A percentile compares a stretch with the other conserved stretches of the same genome.
Evolutionary conservation across 805 yeast species (phyloP).

Genomic region (Cyberlindnera sargentensis): DNA sequence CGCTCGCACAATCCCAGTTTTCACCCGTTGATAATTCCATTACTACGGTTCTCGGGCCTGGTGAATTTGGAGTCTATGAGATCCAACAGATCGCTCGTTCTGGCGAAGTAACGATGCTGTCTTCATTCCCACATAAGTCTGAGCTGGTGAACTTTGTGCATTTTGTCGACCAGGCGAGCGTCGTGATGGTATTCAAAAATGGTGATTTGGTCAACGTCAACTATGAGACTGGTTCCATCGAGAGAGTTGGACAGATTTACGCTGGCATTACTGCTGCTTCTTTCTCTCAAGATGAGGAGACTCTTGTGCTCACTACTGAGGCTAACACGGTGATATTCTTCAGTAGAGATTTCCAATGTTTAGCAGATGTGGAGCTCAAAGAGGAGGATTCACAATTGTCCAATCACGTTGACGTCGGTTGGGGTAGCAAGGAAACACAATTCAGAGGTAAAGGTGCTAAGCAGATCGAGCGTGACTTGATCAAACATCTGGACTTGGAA

Average conservation of each 20-base stretch:
- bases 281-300: constrained; percentile 94
- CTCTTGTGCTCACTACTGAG: constrained; percentile 59
- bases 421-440: constrained; percentile 98
- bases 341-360: constrained; percentile 72
- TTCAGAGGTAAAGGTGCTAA: constrained; percentile 91
- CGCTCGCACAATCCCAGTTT: constrained; percentile 48
- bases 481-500: constrained; percentile 53
- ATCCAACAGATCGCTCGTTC: constrained; percentile 69
- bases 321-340: constrained; percentile 57
- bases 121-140: constrained; percentile 47
- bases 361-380: constrained; percentile 54
- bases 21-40: constrained; percentile 72
- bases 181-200: constrained; percentile 57
- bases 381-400: constrained; percentile 60
- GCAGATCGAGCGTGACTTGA: constrained; percentile 58
- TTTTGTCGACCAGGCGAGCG: constrained; percentile 60
- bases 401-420: constrained; percentile 91
- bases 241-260: constrained; percentile 81
- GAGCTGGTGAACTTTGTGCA: constrained; percentile 52
- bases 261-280: constrained; percentile 61
- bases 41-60: constrained; percentile 53
- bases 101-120: constrained; percentile 52
- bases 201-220: constrained; percentile 73
- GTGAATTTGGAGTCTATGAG: constrained; percentile 53
- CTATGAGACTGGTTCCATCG: constrained; percentile 46